Conservation (phyloP, 495 filamentous ascomycete species). For the Venustampulla echinocandica region DNA sequence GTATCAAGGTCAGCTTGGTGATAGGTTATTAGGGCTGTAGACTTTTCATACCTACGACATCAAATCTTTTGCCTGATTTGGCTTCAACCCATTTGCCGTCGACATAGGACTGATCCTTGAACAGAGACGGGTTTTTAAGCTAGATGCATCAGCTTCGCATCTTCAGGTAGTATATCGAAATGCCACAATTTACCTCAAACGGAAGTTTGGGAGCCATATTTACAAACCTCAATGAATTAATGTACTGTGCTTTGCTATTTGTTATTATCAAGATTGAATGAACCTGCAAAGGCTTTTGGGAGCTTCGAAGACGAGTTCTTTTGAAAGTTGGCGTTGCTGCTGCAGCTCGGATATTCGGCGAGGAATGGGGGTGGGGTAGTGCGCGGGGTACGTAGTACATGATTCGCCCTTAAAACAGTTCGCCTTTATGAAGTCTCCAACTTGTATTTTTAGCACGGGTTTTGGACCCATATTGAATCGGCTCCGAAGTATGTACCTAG, state of each 20-base stretch:
- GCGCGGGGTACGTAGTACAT: slow-evolving; percentile 13
- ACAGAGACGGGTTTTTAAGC: slow-evolving; percentile 49
- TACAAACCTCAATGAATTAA: not conserved
- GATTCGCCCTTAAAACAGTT: too few relatives aligned
- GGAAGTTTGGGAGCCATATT: slow-evolving; percentile 16
- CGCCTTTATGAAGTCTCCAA: too few relatives aligned
- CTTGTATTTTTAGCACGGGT: too few relatives aligned
- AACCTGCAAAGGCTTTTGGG: too few relatives aligned
- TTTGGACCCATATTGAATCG: too few relatives aligned
- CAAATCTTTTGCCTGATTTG: slow-evolving; percentile 55
- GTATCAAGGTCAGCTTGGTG: not conserved
- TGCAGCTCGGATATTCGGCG: too few relatives aligned
- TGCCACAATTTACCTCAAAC: slow-evolving; percentile 8
- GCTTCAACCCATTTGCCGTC: slow-evolving; percentile 54
- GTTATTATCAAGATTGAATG: too few relatives aligned
- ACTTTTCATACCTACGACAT: slow-evolving; percentile 48
- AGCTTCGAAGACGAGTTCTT: too few relatives aligned
- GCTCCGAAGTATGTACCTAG: too few relatives aligned
- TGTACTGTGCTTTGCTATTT: too few relatives aligned
- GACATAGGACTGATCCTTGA: slow-evolving; percentile 52
- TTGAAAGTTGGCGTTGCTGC: too few relatives aligned
- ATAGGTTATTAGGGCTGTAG: not conserved
- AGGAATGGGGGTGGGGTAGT: slow-evolving; percentile 11
- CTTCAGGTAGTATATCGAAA: slow-evolving; percentile 1
- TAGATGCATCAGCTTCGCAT: slow-evolving; percentile 24